A percentile compares a stretch with the other conserved stretches of the same genome.
These are phyloP conservation scores for Tricholoma sp. DNA, from an alignment of 768 basidiomycete species.

Conservation along the genomic window DNA sequence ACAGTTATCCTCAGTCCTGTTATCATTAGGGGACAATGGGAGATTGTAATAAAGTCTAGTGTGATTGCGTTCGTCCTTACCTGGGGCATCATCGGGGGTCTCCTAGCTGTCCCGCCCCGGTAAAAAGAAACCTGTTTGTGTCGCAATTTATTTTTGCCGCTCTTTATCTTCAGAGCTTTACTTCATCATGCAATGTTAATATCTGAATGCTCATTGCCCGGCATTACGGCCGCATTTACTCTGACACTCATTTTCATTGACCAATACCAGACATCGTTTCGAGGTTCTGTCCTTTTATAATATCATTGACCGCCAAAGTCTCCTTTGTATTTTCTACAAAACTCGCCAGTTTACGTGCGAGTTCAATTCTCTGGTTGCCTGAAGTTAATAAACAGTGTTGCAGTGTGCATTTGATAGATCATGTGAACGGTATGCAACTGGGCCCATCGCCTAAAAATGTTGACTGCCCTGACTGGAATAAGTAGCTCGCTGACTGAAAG, in stretches of 20 bases:
- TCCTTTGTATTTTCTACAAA: conserved; percentile 1
- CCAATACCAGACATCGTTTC: neutral
- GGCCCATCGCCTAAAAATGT: neutral
- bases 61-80: conserved; percentile 40
- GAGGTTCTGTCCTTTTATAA: neutral
- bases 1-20: conserved; percentile 66
- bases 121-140: neutral
- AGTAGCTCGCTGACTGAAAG: neutral
- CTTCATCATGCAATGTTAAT: neutral
- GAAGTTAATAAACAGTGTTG: neutral
- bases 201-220: neutral
- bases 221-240: neutral
- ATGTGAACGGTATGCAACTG: too few relatives aligned
- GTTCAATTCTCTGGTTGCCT: neutral
- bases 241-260: conserved; percentile 5
- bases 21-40: conserved; percentile 80
- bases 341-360: neutral
- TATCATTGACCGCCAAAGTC: neutral
- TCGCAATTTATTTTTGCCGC: neutral
- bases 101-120: conserved; percentile 28
- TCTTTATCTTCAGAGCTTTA: neutral
- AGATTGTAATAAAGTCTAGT: conserved; percentile 65
- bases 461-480: neutral
- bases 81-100: conserved; percentile 34
- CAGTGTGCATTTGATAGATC: neutral